Conservation (phyloP, 345 rosid genomes). For the Laguncularia racemosa region DNA sequence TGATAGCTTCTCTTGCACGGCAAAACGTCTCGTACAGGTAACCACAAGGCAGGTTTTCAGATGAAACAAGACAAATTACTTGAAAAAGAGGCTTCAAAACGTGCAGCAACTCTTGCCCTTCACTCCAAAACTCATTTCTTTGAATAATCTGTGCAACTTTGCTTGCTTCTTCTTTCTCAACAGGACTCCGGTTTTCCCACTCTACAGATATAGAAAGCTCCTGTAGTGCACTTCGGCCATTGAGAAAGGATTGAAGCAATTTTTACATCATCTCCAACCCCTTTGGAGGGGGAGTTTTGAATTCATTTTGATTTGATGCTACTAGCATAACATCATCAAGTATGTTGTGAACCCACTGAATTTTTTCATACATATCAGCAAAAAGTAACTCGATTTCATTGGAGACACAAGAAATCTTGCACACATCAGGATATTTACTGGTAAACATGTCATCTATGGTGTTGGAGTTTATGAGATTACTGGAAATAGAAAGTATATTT, state of each 20-base stretch:
- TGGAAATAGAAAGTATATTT: neutral
- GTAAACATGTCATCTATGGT: neutral
- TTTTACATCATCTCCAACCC: neutral
- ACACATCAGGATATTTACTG: neutral
- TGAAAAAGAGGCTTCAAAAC: too few relatives aligned
- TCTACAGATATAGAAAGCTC: neutral
- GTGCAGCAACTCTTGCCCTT: too few relatives aligned
- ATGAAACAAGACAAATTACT: too few relatives aligned
- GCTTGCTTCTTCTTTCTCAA: neutral
- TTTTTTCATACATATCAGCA: neutral
- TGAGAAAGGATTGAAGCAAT: slow-evolving; percentile 6
- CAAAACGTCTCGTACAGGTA: too few relatives aligned
- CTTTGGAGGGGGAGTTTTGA: neutral
- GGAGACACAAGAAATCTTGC: neutral
- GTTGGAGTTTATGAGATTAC: neutral
- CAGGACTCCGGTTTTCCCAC: neutral
- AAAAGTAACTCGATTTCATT: neutral
- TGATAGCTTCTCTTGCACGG: too few relatives aligned
- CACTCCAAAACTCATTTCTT: too few relatives aligned
- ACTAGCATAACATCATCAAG: neutral
- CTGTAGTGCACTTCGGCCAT: neutral
- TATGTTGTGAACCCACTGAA: neutral
- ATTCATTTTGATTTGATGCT: neutral
- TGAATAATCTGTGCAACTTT: neutral
- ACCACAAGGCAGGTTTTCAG: too few relatives aligned